These are phyloP conservation scores for Chlamydomonas asymmetrica DNA, from an alignment of 139 green algal genomes.

Conservation along the genomic window DNA sequence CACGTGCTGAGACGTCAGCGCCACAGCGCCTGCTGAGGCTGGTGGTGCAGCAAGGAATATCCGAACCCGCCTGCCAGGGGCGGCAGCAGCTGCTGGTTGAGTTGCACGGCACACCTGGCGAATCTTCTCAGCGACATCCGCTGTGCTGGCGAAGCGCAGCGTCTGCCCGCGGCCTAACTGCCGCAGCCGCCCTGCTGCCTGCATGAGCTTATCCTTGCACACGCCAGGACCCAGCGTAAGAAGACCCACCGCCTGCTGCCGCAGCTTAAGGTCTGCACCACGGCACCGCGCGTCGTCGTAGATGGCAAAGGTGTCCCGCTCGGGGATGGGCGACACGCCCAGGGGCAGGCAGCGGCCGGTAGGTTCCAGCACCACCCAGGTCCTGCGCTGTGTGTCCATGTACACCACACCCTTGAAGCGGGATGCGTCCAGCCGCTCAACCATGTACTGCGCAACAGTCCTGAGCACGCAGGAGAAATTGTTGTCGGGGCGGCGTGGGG, in stretches of 20 bases:
- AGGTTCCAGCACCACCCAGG: conserved; percentile 9
- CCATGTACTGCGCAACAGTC: conserved; percentile 26
- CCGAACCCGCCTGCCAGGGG: too few relatives aligned
- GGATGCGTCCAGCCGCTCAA: conserved; percentile 3
- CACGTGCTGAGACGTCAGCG: conserved; percentile 7
- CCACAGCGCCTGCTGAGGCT: not conserved
- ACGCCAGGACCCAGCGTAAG: conserved; percentile 57
- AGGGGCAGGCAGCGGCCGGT: conserved; percentile 15
- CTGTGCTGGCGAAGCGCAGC: conserved; percentile 26
- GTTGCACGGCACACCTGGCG: not conserved
- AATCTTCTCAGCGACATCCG: conserved; percentile 21
- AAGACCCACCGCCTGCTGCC: conserved; percentile 45
- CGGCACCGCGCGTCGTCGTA: conserved; percentile 62
- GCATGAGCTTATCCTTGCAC: conserved; percentile 70
- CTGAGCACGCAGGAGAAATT: not conserved
- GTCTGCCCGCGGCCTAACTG: conserved; percentile 45
- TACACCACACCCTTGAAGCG: conserved; percentile 46
- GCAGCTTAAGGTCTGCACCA: conserved; percentile 48
- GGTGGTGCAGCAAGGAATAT: not conserved
- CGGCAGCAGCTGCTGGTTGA: not conserved
- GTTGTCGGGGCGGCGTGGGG: too few relatives aligned
- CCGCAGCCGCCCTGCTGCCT: conserved; percentile 39
- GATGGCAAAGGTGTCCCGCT: conserved; percentile 45
- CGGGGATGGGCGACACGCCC: conserved; percentile 33
- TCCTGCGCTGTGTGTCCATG: conserved; percentile 26